A percentile compares a stretch with the other conserved stretches of the same genome.
phyloP scores from a whole-genome alignment of 2,329 filamentous ascomycete genomes.

The Rutstroemia sydowiana region DNA sequence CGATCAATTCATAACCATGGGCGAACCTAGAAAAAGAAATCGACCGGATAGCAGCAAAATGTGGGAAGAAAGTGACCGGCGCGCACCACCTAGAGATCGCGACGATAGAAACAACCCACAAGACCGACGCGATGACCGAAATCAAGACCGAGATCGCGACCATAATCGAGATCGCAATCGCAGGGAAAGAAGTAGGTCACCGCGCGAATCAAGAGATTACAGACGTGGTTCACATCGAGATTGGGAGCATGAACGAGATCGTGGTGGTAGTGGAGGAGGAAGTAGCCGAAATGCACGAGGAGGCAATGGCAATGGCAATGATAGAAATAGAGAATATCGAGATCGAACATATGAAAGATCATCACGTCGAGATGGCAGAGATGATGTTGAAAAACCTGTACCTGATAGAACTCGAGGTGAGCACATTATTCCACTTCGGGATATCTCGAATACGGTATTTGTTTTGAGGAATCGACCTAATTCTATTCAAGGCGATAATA shows the following conservation, averaged over 20 bases:
- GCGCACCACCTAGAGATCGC: slow-evolving; percentile 30
- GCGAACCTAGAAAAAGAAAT: slow-evolving; percentile 44
- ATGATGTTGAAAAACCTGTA: slow-evolving; percentile 3
- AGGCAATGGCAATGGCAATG: slow-evolving; percentile 19
- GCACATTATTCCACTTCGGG: background rate
- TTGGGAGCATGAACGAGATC: slow-evolving; percentile 32
- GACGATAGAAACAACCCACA: slow-evolving; percentile 33
- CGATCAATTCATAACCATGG: too few relatives aligned
- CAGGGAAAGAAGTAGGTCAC: slow-evolving; percentile 30
- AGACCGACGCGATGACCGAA: slow-evolving; percentile 30
- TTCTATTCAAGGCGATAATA: background rate
- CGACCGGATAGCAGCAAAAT: slow-evolving; percentile 52
- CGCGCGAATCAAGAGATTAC: slow-evolving; percentile 17
- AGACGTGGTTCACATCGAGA: slow-evolving; percentile 27
- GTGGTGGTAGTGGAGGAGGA: slow-evolving; percentile 15
- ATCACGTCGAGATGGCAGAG: slow-evolving; percentile 12
- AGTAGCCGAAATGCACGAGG: slow-evolving; percentile 18
- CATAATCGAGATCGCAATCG: slow-evolving; percentile 32
- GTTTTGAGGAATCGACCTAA: slow-evolving; percentile 10
- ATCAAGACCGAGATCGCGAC: too few relatives aligned
- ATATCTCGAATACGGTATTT: slow-evolving; percentile 5
- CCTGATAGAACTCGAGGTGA: slow-evolving; percentile 10
- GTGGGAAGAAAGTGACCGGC: slow-evolving; percentile 45
- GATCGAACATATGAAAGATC: slow-evolving; percentile 17
- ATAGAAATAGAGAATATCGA: slow-evolving; percentile 17